These are phyloP conservation scores for Sporobolomyces roseus DNA, from an alignment of 768 basidiomycete genomes.

Conservation along the genomic window DNA sequence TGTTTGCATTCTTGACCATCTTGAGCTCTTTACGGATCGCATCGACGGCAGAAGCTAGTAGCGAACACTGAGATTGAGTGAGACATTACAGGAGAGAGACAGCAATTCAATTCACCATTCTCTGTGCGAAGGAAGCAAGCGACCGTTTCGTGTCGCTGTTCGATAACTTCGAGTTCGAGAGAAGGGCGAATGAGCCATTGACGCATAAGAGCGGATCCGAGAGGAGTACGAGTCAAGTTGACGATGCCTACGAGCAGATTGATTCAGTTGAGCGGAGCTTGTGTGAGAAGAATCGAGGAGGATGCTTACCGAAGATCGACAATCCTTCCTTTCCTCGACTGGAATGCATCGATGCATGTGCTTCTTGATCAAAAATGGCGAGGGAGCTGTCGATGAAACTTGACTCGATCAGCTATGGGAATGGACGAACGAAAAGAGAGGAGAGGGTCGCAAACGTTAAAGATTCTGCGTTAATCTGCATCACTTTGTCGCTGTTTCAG, in stretches of 20 bases:
- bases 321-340: conserved; percentile 81
- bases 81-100: neutral
- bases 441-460: conserved; percentile 54
- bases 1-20: conserved; percentile 68
- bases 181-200: conserved; percentile 88
- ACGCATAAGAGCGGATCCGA: conserved; percentile 71
- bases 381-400: conserved; percentile 60
- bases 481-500: conserved; percentile 62
- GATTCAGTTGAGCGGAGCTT: neutral
- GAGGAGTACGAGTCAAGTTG: conserved; percentile 68
- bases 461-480: conserved; percentile 91
- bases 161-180: conserved; percentile 64
- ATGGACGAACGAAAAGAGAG: neutral
- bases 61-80: neutral
- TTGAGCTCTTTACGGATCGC: conserved; percentile 66
- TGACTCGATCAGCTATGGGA: neutral
- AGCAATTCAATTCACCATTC: conserved; percentile 55
- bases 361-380: conserved; percentile 82
- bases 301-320: conserved; percentile 69
- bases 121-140: conserved; percentile 68
- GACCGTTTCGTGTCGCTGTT: conserved; percentile 76
- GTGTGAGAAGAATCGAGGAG: neutral
- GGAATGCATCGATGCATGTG: conserved; percentile 79
- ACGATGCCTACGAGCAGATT: conserved; percentile 64
- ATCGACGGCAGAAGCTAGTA: conserved; percentile 42